Base-by-base conservation (phyloP, 2,329 filamentous ascomycete species). In the Teratosphaeriaceae sp. region DNA sequence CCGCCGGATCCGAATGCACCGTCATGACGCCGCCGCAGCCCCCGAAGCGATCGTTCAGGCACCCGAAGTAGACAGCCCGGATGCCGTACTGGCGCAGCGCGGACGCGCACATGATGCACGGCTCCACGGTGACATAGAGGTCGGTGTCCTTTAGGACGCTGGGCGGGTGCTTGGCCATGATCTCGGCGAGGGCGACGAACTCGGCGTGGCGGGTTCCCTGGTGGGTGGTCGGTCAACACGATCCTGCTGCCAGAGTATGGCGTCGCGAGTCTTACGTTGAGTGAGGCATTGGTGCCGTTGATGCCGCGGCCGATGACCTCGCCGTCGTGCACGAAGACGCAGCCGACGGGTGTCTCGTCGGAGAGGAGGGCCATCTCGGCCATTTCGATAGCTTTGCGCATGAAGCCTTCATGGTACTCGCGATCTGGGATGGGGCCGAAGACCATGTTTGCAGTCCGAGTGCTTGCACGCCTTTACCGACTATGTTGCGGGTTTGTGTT, bases 81-180 rank as follows among this genome's bases (percentile, higher is more conserved):
- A 98, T 88, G 12, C 81, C 79, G 51, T 94, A 83, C 65, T 98
- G 94, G 40, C 88, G 80, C 39, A 98, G 75, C 41, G 94, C 80
- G 5, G 88, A 94, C 11, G 92, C 92, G 62, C 92, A 98, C 92
- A 98, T 98, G 69, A 98, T 88, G 65, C 92, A 98, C 3, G 92
- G 92, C 67, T 98, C 94, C 42, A 98, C 90, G 0, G 92, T 98
- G 38, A 98, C 92, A 65, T 98, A 98, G 40, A 98, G 78, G 58
- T 84, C 80, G 8, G 81, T 84, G 51, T 89, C 78, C 29, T 71
- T 72, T 53, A 97, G 73, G 49, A 90, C 78, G 11, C 74, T 75
- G 24, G 79, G 75, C 41, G 83, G 75, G 52, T 92, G 76, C 40
- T 73, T 74, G 18, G 75, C 68, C 35, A 85, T 70, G 52, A 84